Evolutionary conservation across 2,329 filamentous ascomycete species (phyloP).

Genomic region (Neopestalotiopsis sp.): DNA sequence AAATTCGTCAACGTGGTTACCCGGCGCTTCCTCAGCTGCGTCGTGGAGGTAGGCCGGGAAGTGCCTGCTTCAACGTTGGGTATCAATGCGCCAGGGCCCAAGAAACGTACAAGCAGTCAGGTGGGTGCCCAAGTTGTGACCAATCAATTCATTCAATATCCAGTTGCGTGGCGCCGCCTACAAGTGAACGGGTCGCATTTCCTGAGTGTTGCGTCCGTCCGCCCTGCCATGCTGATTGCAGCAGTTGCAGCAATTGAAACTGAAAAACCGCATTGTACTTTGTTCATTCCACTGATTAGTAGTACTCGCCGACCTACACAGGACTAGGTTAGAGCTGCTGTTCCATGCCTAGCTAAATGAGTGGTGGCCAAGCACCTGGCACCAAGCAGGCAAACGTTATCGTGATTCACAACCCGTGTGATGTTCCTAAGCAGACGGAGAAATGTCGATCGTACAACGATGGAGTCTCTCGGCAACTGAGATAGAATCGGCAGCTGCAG

Average conservation of each 20-base stretch:
- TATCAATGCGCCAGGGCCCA: conserved; percentile 51
- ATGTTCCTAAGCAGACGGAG: background rate
- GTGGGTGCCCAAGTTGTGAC: conserved; percentile 37
- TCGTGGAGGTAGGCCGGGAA: conserved; percentile 25
- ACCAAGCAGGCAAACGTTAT: background rate
- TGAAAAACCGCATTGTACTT: conserved; percentile 21
- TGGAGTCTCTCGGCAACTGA: background rate
- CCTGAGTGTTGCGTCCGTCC: conserved; percentile 18
- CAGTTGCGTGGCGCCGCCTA: conserved; percentile 12
- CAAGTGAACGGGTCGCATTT: background rate
- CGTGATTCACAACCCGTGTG: background rate
- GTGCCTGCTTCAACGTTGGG: conserved; percentile 43
- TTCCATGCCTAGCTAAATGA: background rate
- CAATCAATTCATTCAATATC: conserved; percentile 34
- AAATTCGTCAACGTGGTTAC: conserved; percentile 23
- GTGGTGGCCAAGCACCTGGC: background rate
- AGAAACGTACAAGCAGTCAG: conserved; percentile 35
- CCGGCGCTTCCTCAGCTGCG: conserved; percentile 26
- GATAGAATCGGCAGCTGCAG: conserved; percentile 4
- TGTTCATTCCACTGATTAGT: conserved; percentile 29
- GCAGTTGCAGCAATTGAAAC: conserved; percentile 28
- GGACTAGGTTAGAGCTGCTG: background rate
- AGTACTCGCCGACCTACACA: conserved; percentile 1
- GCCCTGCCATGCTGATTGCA: conserved; percentile 27
- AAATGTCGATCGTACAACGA: background rate